A percentile compares a stretch with the other conserved stretches of the same genome.
phyloP scores from a whole-genome alignment of 148 eudicot genomes.

The Rhododendron mucronatum region DNA sequence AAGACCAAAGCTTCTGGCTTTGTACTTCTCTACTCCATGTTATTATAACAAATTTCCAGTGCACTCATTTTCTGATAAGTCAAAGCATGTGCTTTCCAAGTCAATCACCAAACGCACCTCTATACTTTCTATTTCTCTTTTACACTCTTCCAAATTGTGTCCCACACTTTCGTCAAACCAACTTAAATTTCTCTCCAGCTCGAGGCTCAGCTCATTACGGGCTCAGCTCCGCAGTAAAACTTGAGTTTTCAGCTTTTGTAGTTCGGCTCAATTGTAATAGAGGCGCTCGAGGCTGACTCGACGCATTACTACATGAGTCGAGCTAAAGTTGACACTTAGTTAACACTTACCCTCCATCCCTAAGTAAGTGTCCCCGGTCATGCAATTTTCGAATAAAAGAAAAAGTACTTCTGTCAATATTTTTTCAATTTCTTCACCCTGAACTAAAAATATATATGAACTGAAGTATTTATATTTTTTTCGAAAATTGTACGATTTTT shows the following conservation, averaged over 20 bases:
- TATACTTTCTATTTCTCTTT: not conserved
- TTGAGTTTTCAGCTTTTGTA: not conserved
- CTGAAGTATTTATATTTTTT: too few relatives aligned
- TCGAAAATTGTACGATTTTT: too few relatives aligned
- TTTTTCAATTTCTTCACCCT: not conserved
- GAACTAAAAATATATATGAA: too few relatives aligned
- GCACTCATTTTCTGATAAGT: not conserved
- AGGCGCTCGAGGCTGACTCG: not conserved
- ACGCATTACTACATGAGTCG: not conserved
- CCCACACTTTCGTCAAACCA: not conserved
- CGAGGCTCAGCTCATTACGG: not conserved
- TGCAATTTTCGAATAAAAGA: not conserved
- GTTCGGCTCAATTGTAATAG: not conserved
- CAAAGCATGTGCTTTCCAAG: not conserved
- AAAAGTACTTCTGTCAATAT: not conserved
- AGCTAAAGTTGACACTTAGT: not conserved
- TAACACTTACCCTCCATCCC: not conserved
- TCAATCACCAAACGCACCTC: not conserved
- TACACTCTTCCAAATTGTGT: not conserved
- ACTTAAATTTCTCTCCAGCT: not conserved
- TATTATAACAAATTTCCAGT: not conserved
- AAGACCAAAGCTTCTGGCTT: not conserved
- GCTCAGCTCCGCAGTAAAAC: not conserved
- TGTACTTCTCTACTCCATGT: not conserved
- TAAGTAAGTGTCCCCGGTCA: not conserved